A percentile compares a stretch with the other conserved stretches of the same genome.
These are phyloP conservation scores for Trichoderma sp. DNA, from an alignment of 2,329 filamentous ascomycete genomes.

Conservation along the genomic window DNA sequence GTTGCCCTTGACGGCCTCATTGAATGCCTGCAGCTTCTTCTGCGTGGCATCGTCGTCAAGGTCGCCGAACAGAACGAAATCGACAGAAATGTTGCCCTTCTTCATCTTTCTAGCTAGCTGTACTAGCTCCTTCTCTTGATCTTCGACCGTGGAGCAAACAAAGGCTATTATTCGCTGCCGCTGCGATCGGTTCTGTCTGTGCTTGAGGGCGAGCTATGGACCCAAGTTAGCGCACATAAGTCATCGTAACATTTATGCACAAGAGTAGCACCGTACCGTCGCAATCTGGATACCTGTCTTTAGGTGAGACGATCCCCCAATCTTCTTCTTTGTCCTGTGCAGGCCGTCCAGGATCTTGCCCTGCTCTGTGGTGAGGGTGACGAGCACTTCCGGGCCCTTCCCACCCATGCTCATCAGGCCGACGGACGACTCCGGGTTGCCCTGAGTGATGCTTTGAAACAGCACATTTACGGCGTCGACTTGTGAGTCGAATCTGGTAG, in stretches of 20 bases:
- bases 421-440: conserved; percentile 94
- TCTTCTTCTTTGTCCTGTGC: conserved; percentile 86
- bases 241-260: not conserved
- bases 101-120: conserved; percentile 98
- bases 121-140: conserved; percentile 83
- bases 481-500: conserved; percentile 94
- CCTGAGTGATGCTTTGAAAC: conserved; percentile 92
- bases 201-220: conserved; percentile 86
- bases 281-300: conserved; percentile 95
- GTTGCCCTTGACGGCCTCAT: conserved; percentile 84
- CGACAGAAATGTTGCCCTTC: conserved; percentile 91
- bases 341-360: conserved; percentile 92
- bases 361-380: conserved; percentile 92
- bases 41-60: conserved; percentile 82
- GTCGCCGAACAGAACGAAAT: conserved; percentile 94
- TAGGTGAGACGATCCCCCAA: conserved; percentile 82
- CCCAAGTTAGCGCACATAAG: conserved; percentile 18
- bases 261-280: conserved; percentile 59
- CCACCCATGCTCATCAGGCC: conserved; percentile 99
- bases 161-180: conserved; percentile 96
- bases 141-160: conserved; percentile 85
- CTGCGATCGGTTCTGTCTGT: conserved; percentile 96
- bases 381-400: conserved; percentile 93
- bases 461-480: conserved; percentile 91
- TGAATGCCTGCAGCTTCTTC: conserved; percentile 92